Conservation (phyloP, 768 basidiomycete species). For the Pleurotus platypus region DNA sequence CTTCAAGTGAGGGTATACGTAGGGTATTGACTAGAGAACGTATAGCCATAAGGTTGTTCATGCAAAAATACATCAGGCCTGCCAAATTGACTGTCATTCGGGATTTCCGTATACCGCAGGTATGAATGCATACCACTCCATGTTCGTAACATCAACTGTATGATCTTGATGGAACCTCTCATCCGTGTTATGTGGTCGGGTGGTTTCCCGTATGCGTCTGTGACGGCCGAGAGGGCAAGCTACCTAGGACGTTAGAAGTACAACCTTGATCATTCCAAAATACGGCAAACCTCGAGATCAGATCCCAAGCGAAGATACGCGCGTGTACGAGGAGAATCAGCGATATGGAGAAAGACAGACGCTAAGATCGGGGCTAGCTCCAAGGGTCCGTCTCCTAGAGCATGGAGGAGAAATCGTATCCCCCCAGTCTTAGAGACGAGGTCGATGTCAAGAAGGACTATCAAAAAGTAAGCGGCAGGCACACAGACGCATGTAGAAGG, state of each 20-base stretch:
- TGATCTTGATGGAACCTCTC: conserved; percentile 70
- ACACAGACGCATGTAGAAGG: not conserved
- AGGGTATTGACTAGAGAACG: conserved; percentile 82
- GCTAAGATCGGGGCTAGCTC: conserved; percentile 80
- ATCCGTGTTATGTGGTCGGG: conserved; percentile 76
- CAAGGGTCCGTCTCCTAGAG: conserved; percentile 84
- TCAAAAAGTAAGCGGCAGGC: not conserved
- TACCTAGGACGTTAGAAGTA: too few species aligned
- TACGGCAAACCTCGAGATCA: conserved; percentile 78
- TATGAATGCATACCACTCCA: conserved; percentile 97
- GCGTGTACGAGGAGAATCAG: conserved; percentile 83
- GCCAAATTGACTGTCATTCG: not conserved
- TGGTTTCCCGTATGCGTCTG: conserved; percentile 88
- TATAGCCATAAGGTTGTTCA: conserved; percentile 84
- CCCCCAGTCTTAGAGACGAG: conserved; percentile 79
- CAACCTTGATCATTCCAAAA: not conserved
- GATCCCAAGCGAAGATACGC: conserved; percentile 73
- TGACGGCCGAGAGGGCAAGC: conserved; percentile 85
- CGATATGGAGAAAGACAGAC: conserved; percentile 74
- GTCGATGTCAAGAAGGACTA: conserved; percentile 87
- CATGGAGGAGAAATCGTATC: conserved; percentile 80
- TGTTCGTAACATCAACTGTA: conserved; percentile 80
- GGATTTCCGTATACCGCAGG: too few species aligned
- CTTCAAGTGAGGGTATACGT: conserved; percentile 83
- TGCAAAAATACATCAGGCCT: conserved; percentile 92